Percentiles rank a stretch among this genome's conserved stretches.
Conservation (phyloP, 1,284 basidiomycete species). For the Ceraceosorus guamensis region DNA sequence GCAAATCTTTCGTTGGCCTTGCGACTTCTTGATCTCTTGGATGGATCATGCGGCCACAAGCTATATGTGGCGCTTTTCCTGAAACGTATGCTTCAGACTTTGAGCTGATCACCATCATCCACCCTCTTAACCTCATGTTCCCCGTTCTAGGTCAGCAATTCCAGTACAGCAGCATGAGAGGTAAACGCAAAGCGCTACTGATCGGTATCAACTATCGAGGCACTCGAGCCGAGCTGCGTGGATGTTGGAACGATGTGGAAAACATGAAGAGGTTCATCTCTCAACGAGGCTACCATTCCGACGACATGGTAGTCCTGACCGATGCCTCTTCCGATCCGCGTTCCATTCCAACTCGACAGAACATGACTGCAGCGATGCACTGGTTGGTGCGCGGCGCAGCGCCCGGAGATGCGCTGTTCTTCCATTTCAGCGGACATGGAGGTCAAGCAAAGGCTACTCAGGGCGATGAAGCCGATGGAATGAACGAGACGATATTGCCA, state of each 20-base stretch:
- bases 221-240: slow-evolving; percentile 35
- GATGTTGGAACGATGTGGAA: slow-evolving; percentile 47
- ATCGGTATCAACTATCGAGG: slow-evolving; percentile 48
- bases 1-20: no score
- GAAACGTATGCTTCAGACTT: neutral
- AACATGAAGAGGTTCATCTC: slow-evolving; percentile 45
- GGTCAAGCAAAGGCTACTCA: slow-evolving; percentile 44
- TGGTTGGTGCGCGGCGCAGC: slow-evolving; percentile 44
- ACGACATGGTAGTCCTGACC: slow-evolving; percentile 48
- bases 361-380: slow-evolving; percentile 48
- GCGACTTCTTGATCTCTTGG: neutral
- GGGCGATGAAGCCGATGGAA: slow-evolving; percentile 47
- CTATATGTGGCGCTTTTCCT: neutral
- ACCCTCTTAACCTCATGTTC: no score
- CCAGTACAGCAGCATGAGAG: slow-evolving; percentile 44
- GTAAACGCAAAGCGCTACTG: slow-evolving; percentile 46
- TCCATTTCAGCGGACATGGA: slow-evolving; percentile 46
- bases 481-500: slow-evolving; percentile 48
- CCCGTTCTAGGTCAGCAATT: slow-evolving; percentile 20
- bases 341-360: slow-evolving; percentile 44
- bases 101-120: neutral
- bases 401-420: slow-evolving; percentile 47
- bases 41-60: neutral
- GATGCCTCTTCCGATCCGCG: slow-evolving; percentile 36
- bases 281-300: slow-evolving; percentile 30